Evolutionary conservation across 768 basidiomycete genomes (phyloP).

Genomic region (Austroboletus eburneus): DNA sequence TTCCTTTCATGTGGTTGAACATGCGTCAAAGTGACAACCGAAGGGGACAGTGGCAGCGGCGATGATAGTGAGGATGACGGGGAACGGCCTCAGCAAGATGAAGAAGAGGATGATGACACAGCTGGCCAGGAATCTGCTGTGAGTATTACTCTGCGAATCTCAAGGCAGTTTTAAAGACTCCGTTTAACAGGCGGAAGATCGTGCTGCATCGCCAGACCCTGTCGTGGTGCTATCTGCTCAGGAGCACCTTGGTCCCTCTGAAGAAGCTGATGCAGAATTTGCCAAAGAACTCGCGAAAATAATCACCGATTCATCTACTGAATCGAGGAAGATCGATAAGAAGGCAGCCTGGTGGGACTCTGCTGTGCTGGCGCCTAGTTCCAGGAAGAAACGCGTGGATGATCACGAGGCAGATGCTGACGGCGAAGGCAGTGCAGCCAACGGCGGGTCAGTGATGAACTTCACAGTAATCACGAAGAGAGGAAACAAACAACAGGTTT

Average conservation of each 20-base stretch:
- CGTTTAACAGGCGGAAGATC: constrained; percentile 46
- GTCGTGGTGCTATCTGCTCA: constrained; percentile 67
- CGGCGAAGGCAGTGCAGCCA: constrained; percentile 32
- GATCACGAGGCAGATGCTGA: constrained; percentile 52
- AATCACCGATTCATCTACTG: constrained; percentile 81
- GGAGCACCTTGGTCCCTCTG: constrained; percentile 76
- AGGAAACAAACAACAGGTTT: constrained; percentile 88
- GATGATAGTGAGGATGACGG: constrained; percentile 52
- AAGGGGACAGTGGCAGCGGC: constrained; percentile 39
- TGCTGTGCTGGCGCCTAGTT: constrained; percentile 63
- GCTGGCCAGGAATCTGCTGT: constrained; percentile 51
- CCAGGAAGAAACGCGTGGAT: constrained; percentile 62
- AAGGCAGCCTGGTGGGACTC: constrained; percentile 91
- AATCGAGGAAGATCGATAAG: constrained; percentile 83
- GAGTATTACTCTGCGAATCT: constrained; percentile 19
- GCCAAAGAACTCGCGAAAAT: constrained; percentile 94
- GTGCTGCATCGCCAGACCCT: constrained; percentile 80
- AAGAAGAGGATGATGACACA: constrained; percentile 62
- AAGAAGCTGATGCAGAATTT: constrained; percentile 91
- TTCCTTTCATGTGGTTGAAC: constrained; percentile 16
- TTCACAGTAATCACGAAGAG: constrained; percentile 92
- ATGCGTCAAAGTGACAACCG: constrained; percentile 28
- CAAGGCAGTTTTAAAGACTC: neutral
- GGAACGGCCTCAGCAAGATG: constrained; percentile 43
- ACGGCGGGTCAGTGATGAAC: constrained; percentile 58